These are phyloP conservation scores for Trametes elegans DNA, from an alignment of 768 basidiomycete genomes.

Conservation along the genomic window DNA sequence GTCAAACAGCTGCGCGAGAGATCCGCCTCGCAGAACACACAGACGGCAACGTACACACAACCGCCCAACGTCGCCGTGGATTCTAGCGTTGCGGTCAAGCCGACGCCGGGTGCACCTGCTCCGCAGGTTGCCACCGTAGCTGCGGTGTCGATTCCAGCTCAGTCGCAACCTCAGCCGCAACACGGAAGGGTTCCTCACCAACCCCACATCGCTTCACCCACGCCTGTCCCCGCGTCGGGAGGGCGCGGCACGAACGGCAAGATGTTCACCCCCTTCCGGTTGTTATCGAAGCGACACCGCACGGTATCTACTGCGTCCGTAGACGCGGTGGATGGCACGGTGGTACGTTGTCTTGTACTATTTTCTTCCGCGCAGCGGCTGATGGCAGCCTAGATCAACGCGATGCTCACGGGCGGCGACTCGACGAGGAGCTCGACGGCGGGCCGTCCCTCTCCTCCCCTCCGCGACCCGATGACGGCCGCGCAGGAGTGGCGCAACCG, in stretches of 20 bases:
- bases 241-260: constrained; percentile 41
- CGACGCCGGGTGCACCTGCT: not conserved
- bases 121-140: constrained; percentile 11
- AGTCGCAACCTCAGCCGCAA: constrained; percentile 15
- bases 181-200: constrained; percentile 21
- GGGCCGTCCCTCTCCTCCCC: constrained; percentile 52
- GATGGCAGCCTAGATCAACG: constrained; percentile 49
- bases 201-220: constrained; percentile 30
- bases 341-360: constrained; percentile 45
- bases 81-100: too few relatives aligned
- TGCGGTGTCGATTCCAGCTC: constrained; percentile 6
- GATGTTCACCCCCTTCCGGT: constrained; percentile 62
- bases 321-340: constrained; percentile 78
- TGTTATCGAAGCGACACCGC: constrained; percentile 59
- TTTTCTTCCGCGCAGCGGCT: not conserved
- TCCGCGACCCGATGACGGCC: constrained; percentile 63
- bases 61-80: not conserved
- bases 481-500: constrained; percentile 69
- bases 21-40: constrained; percentile 15
- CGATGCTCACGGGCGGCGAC: constrained; percentile 70
- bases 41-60: not conserved
- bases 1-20: constrained; percentile 12
- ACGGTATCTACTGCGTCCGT: constrained; percentile 73
- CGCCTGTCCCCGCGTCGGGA: constrained; percentile 22
- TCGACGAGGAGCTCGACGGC: constrained; percentile 63